phyloP scores from a whole-genome alignment of 768 basidiomycete species.

The Galerina marginata region DNA sequence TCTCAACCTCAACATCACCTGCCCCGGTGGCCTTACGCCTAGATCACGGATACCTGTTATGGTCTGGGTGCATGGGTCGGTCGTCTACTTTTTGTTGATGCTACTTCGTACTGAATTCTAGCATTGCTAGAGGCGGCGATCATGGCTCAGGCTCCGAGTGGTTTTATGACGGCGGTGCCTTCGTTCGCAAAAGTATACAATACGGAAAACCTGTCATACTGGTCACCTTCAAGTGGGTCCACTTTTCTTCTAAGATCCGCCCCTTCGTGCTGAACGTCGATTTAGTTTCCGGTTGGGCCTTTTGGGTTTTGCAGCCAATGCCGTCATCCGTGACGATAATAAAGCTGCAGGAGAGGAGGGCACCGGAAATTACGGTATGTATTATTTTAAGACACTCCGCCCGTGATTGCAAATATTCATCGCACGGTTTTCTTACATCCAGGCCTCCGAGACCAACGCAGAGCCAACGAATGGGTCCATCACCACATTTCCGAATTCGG shows the following conservation, averaged over 20 bases:
- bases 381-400: background rate
- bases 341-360: slow-evolving; percentile 66
- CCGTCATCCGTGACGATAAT: slow-evolving; percentile 72
- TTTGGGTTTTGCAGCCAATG: slow-evolving; percentile 76
- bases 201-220: slow-evolving; percentile 70
- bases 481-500: slow-evolving; percentile 67
- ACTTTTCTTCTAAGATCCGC: background rate
- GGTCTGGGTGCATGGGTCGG: slow-evolving; percentile 88
- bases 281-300: slow-evolving; percentile 77
- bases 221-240: slow-evolving; percentile 75
- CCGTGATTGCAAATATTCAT: slow-evolving; percentile 10
- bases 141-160: slow-evolving; percentile 77
- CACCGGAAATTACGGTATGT: slow-evolving; percentile 77
- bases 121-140: slow-evolving; percentile 62
- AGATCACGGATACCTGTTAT: slow-evolving; percentile 73
- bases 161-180: slow-evolving; percentile 75
- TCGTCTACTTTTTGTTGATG: slow-evolving; percentile 16
- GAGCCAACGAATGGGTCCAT: slow-evolving; percentile 68
- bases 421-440: background rate
- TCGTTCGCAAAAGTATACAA: slow-evolving; percentile 71
- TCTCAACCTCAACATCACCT: slow-evolving; percentile 81
- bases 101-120: slow-evolving; percentile 11
- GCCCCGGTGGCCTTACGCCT: slow-evolving; percentile 59
- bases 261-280: slow-evolving; percentile 4
- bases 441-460: slow-evolving; percentile 71